phyloP scores from a whole-genome alignment of 805 yeast genomes.

The Starmera quercuum region DNA sequence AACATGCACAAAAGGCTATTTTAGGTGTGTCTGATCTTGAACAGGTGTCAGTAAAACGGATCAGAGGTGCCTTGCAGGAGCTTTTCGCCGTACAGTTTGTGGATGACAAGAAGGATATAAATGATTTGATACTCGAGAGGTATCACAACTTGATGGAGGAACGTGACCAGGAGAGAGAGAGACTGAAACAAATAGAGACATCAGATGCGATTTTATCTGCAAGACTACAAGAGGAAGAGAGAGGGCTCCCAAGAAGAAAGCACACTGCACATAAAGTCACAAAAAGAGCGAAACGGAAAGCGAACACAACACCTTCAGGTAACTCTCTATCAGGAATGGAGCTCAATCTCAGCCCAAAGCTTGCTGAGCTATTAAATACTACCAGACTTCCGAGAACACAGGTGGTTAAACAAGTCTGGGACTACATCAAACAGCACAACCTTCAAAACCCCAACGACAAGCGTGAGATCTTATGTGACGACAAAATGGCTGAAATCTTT shows the following conservation, averaged over 20 bases:
- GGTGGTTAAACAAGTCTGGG: conserved; percentile 65
- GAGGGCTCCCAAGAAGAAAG: conserved; percentile 11
- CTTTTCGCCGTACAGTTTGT: conserved; percentile 50
- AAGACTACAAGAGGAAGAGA: conserved; percentile 29
- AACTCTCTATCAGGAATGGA: conserved; percentile 32
- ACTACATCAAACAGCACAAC: conserved; percentile 51
- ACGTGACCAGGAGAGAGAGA: conserved; percentile 22
- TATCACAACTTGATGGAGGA: conserved; percentile 40
- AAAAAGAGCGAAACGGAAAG: conserved; percentile 10
- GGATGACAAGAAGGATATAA: conserved; percentile 45
- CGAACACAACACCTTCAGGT: conserved; percentile 20
- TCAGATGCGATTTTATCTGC: conserved; percentile 48
- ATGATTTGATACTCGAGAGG: conserved; percentile 51
- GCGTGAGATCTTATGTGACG: conserved; percentile 61
- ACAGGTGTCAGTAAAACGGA: conserved; percentile 60
- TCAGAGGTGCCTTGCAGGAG: conserved; percentile 66
- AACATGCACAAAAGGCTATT: conserved; percentile 44
- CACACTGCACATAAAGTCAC: conserved; percentile 6
- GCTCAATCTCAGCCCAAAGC: conserved; percentile 39
- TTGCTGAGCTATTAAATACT: conserved; percentile 41
- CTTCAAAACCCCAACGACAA: conserved; percentile 63
- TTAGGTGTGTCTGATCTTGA: conserved; percentile 63
- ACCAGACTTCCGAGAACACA: conserved; percentile 53
- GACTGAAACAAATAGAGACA: conserved; percentile 31
- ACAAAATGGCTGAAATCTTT: conserved; percentile 44